Conservation (phyloP, 2,329 filamentous ascomycete genomes). For the Fusarium transvaalense region DNA sequence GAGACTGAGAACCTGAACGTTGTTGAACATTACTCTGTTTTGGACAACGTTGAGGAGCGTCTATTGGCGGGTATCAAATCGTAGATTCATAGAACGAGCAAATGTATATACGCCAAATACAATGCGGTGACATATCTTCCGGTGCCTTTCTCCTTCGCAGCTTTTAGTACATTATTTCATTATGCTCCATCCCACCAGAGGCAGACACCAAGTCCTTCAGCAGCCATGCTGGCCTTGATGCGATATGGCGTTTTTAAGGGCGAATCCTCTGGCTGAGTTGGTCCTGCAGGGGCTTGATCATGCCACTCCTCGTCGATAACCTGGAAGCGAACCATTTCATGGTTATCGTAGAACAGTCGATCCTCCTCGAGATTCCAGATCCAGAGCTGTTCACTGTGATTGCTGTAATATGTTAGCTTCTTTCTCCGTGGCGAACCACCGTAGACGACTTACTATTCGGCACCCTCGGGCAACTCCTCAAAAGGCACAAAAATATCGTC, state of each 20-base stretch:
- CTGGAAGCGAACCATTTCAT: conserved; percentile 88
- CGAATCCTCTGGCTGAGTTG: conserved; percentile 70
- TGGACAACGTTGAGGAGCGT: conserved; percentile 89
- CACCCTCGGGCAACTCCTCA: conserved; percentile 79
- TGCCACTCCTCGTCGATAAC: conserved; percentile 92
- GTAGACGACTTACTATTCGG: conserved; percentile 71
- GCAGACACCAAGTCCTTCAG: conserved; percentile 71
- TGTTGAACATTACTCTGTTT: conserved; percentile 90
- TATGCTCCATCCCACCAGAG: conserved; percentile 70
- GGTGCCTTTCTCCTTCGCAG: conserved; percentile 6
- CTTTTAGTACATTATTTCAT: conserved; percentile 29
- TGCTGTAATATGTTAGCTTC: conserved; percentile 59
- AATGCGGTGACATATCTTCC: conserved; percentile 42
- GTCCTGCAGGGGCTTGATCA: conserved; percentile 82
- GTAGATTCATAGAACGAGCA: conserved; percentile 52
- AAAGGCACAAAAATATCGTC: conserved; percentile 88
- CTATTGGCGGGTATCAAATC: conserved; percentile 70
- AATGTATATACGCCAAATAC: conserved; percentile 45
- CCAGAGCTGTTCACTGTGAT: conserved; percentile 82
- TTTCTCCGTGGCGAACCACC: neutral
- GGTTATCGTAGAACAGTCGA: conserved; percentile 87
- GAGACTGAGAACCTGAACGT: conserved; percentile 98
- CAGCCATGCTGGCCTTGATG: conserved; percentile 74
- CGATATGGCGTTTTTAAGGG: conserved; percentile 77
- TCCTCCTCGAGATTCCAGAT: conserved; percentile 83